A percentile compares a stretch with the other conserved stretches of the same genome.
phyloP scores from a whole-genome alignment of 2,329 filamentous ascomycete genomes.

The Ophiostoma tasmaniense region DNA sequence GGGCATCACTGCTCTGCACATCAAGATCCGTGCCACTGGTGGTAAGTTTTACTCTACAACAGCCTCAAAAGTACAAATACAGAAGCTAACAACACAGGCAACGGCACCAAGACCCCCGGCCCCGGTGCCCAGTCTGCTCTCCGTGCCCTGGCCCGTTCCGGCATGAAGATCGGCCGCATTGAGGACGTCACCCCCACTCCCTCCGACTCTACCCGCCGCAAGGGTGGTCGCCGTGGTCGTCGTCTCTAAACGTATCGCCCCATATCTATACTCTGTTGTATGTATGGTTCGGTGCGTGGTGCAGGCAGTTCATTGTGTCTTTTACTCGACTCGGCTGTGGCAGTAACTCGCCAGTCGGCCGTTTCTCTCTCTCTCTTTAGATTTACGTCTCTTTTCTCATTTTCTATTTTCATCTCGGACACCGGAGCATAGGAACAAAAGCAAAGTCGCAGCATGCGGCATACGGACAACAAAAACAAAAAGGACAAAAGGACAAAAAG shows the following conservation, averaged over 20 bases:
- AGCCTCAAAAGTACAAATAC: no score
- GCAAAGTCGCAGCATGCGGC: neutral
- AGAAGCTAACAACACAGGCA: constrained; percentile 46
- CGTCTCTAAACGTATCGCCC: constrained; percentile 64
- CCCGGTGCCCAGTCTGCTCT: constrained; percentile 98
- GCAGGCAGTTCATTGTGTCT: neutral
- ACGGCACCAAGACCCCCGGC: constrained; percentile 99
- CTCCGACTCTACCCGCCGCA: constrained; percentile 98
- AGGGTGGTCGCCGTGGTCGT: constrained; percentile 99
- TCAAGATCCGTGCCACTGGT: constrained; percentile 99
- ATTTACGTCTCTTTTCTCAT: neutral
- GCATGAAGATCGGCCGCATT: constrained; percentile 99
- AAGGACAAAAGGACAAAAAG: constrained; percentile 1
- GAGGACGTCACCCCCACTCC: constrained; percentile 99
- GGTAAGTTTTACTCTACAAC: constrained; percentile 45
- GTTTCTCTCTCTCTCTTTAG: neutral
- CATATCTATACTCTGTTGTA: neutral
- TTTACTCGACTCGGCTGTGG: constrained; percentile 1
- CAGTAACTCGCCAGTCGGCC: neutral
- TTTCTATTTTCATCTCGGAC: constrained; percentile 6
- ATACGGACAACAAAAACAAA: neutral
- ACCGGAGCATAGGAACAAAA: neutral
- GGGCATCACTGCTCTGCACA: constrained; percentile 86
- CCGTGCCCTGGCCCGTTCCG: constrained; percentile 94
- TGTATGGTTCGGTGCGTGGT: neutral